Conservation (phyloP, 2,329 filamentous ascomycete species). For the Talaromyces sp. region DNA sequence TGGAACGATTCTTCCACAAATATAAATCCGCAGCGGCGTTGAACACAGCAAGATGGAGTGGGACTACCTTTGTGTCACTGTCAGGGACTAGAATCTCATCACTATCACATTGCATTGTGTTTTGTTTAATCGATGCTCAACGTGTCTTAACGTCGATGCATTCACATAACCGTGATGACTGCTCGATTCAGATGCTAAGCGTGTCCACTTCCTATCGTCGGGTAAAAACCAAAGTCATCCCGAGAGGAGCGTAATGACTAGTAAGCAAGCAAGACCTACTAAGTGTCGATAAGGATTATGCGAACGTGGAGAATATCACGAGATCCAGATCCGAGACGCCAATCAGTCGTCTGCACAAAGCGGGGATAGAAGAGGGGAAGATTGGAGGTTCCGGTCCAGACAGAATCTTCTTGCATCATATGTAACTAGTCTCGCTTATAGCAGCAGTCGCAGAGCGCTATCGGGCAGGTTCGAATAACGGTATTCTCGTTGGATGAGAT, state of each 20-base stretch:
- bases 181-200: neutral
- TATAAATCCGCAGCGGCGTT: neutral
- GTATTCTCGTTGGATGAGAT: neutral
- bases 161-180: neutral
- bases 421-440: neutral
- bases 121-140: neutral
- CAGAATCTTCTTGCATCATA: neutral
- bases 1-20: conserved; percentile 1
- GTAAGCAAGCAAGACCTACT: neutral
- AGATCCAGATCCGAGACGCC: neutral
- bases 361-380: conserved; percentile 6
- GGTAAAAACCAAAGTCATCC: neutral
- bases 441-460: neutral
- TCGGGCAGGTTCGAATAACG: neutral
- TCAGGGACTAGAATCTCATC: conserved; percentile 6
- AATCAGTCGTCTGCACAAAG: neutral
- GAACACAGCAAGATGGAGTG: neutral
- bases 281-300: neutral
- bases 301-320: neutral
- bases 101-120: neutral
- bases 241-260: neutral
- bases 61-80: neutral
- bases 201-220: neutral
- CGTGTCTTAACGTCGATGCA: conserved; percentile 5
- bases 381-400: neutral